Evolutionary conservation across 2,329 filamentous ascomycete species (phyloP).

Genomic region (Pseudonectria buxi): DNA sequence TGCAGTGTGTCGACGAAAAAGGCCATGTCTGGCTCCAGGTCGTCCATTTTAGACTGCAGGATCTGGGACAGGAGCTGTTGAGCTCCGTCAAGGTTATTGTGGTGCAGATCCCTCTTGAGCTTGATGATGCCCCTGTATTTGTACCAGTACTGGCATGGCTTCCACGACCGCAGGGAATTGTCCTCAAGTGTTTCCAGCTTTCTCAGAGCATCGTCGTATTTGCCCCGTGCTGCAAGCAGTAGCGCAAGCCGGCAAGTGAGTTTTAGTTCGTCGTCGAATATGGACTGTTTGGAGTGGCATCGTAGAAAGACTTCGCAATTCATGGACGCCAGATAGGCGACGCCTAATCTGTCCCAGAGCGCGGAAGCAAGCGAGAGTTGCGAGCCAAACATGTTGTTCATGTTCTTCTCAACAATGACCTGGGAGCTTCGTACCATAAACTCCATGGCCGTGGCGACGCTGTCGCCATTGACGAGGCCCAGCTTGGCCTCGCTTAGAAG

Average conservation of each 20-base stretch:
- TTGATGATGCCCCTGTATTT: constrained; percentile 62
- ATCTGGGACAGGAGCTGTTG: constrained; percentile 45
- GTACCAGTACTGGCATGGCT: constrained; percentile 67
- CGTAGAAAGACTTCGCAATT: constrained; percentile 68
- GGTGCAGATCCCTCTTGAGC: constrained; percentile 55
- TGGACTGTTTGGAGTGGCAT: constrained; percentile 54
- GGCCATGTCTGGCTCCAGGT: constrained; percentile 46
- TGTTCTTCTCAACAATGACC: constrained; percentile 68
- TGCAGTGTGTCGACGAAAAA: constrained; percentile 46
- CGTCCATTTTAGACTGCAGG: constrained; percentile 43
- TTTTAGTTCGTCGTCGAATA: constrained; percentile 72
- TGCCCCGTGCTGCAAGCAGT: constrained; percentile 54
- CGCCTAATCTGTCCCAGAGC: constrained; percentile 69
- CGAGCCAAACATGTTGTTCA: constrained; percentile 65
- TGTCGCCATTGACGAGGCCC: constrained; percentile 63
- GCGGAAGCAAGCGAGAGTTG: constrained; percentile 67
- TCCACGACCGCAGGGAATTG: constrained; percentile 63
- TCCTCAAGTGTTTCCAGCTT: constrained; percentile 42
- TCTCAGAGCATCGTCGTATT: constrained; percentile 59
- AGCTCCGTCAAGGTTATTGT: constrained; percentile 45
- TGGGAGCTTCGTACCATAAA: constrained; percentile 77
- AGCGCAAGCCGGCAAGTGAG: constrained; percentile 64
- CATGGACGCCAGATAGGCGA: constrained; percentile 46
- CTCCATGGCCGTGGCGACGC: constrained; percentile 60
- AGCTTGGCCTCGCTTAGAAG: constrained; percentile 81